phyloP scores from a whole-genome alignment of 208 protist genomes.

The Crithidia thermophila region DNA sequence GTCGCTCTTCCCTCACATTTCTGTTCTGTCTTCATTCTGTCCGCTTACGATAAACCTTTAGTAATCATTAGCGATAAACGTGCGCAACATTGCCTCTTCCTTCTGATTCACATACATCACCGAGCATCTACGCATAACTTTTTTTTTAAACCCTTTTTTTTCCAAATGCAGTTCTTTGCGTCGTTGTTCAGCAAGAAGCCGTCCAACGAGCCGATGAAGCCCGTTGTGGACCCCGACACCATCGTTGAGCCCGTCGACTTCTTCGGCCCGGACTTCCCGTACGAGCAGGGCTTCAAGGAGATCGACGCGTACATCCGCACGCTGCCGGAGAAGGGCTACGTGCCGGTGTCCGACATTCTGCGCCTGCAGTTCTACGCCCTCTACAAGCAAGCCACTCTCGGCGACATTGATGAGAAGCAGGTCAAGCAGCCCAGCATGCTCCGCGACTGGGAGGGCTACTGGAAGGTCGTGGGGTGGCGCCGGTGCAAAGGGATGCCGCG shows the following conservation, averaged over 20 bases:
- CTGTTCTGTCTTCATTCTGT: no score
- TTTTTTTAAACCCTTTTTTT: slow-evolving; percentile 22
- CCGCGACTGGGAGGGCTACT: slow-evolving; percentile 56
- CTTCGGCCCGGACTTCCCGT: slow-evolving; percentile 24
- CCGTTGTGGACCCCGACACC: slow-evolving; percentile 22
- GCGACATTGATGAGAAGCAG: slow-evolving; percentile 81
- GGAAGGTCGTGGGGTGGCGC: slow-evolving; percentile 95
- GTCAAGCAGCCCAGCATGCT: slow-evolving; percentile 44
- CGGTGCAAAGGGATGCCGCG: slow-evolving; percentile 73
- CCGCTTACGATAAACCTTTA: no score
- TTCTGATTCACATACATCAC: background rate
- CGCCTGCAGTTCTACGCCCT: slow-evolving; percentile 88
- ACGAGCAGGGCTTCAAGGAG: slow-evolving; percentile 51
- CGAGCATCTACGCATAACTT: background rate
- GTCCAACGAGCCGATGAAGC: slow-evolving; percentile 24
- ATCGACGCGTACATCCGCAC: slow-evolving; percentile 66
- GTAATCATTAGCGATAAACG: no score
- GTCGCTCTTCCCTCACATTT: no score
- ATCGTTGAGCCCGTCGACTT: slow-evolving; percentile 42
- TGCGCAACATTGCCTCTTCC: no score
- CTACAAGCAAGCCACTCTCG: slow-evolving; percentile 87
- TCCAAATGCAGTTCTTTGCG: background rate
- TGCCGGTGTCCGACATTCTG: slow-evolving; percentile 83
- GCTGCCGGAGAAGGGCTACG: slow-evolving; percentile 55
- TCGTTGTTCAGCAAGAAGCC: slow-evolving; percentile 3